Percentiles rank a stretch among this genome's conserved stretches.
Conservation (phyloP, 2,329 filamentous ascomycete genomes). For the Colletotrichum sp. region DNA sequence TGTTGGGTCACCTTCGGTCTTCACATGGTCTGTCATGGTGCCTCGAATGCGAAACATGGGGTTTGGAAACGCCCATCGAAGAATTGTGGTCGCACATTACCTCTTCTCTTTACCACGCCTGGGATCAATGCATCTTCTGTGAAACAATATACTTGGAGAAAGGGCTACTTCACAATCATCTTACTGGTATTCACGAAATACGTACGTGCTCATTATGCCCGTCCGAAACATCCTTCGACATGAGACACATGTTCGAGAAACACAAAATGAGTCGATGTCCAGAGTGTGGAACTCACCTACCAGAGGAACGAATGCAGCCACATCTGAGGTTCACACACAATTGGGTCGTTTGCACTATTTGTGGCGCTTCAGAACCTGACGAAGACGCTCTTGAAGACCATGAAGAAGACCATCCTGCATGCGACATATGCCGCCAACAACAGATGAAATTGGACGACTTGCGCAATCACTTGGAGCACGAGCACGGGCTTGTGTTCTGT, state of each 20-base stretch:
- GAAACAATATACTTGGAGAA: not conserved
- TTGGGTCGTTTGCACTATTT: not conserved
- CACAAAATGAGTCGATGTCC: not conserved
- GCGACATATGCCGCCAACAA: not conserved
- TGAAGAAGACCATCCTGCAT: not conserved
- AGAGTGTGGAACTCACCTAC: not conserved
- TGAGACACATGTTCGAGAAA: accelerated
- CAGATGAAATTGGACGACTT: not conserved
- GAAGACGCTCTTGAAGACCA: not conserved
- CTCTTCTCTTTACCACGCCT: not conserved
- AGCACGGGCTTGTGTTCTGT: not conserved
- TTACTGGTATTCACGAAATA: not conserved
- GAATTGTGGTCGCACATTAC: not conserved
- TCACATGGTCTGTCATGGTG: not conserved
- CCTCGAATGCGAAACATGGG: not conserved
- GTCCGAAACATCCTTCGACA: not conserved
- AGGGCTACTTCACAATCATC: not conserved
- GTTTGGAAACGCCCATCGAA: not conserved
- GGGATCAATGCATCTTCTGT: not conserved
- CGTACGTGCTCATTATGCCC: not conserved
- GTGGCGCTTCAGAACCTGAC: not conserved
- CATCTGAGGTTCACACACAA: not conserved
- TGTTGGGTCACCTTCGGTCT: not conserved
- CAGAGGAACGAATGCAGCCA: not conserved
- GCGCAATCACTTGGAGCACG: not conserved